These are phyloP conservation scores for Tuber aestivum DNA, from an alignment of 495 filamentous ascomycete species.

Conservation along the genomic window DNA sequence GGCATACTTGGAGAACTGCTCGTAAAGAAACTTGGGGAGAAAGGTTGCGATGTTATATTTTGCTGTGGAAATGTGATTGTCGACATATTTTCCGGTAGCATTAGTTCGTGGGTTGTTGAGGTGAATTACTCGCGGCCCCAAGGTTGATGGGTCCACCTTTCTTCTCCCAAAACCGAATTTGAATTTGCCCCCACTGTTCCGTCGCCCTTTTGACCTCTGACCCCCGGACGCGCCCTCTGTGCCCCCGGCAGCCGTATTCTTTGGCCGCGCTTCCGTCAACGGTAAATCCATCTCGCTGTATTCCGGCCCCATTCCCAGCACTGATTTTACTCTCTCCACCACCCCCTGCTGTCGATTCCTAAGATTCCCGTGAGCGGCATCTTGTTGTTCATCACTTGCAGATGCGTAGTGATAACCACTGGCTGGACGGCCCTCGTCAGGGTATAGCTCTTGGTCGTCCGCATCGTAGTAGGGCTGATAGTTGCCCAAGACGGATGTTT, in stretches of 20 bases:
- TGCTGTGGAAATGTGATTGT: slow-evolving; percentile 94
- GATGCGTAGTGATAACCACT: slow-evolving; percentile 55
- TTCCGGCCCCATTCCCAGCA: slow-evolving; percentile 82
- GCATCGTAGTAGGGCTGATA: slow-evolving; percentile 86
- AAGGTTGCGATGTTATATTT: slow-evolving; percentile 98
- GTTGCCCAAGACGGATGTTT: slow-evolving; percentile 75
- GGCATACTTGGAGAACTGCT: slow-evolving; percentile 99
- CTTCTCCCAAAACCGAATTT: slow-evolving; percentile 89
- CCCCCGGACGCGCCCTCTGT: slow-evolving; percentile 8
- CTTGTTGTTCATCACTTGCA: slow-evolving; percentile 47
- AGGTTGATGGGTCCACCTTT: slow-evolving; percentile 78
- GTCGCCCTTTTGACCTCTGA: slow-evolving; percentile 16
- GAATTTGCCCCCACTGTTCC: slow-evolving; percentile 59
- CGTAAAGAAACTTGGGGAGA: slow-evolving; percentile 93
- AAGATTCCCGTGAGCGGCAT: slow-evolving; percentile 51
- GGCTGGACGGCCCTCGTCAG: slow-evolving; percentile 64
- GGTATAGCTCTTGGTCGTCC: slow-evolving; percentile 56
- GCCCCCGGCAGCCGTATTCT: slow-evolving; percentile 46
- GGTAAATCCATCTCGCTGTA: slow-evolving; percentile 99
- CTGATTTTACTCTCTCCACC: slow-evolving; percentile 77
- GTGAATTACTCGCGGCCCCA: slow-evolving; percentile 89
- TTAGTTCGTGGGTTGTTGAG: slow-evolving; percentile 98
- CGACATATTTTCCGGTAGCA: slow-evolving; percentile 74
- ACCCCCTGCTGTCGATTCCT: slow-evolving; percentile 84
- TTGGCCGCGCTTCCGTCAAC: slow-evolving; percentile 68